Base-by-base conservation (phyloP, 768 basidiomycete species). In the Suillus plorans region DNA sequence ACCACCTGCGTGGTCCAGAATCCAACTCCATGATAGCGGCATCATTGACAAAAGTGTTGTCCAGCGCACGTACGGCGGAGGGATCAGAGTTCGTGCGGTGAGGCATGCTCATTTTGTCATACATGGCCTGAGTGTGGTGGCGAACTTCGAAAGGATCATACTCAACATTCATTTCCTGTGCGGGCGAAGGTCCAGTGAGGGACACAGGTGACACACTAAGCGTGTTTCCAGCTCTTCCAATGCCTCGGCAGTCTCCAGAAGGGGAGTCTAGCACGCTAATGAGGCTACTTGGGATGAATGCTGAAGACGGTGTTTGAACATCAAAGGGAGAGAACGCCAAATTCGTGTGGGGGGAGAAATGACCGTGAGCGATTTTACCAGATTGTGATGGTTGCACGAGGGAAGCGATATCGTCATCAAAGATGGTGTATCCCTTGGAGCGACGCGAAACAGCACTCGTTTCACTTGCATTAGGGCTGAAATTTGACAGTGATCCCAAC, bases 281-380 rank as follows among this genome's bases (percentile, higher is more conserved):
- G 36, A 88, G 77, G 70, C 82, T 81, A 56, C 82, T 81, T 41
- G 88, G 85, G 63, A 90, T 85, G 63, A 86, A 76, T 12, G 83
- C 81, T 58, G 83, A 76, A 31, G 84, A 82, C n/a, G 72, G 72
- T 2, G 73, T 68, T 34, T 67, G 72, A 28, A 66, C 67, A 64
- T 86, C 86, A 67, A 90, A 89, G 8, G 87, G 85, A 41, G 84
- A 82, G 72, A 89, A 88, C 3, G 76, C 77, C 31, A 71, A 72
- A 34, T 49, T 41, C 41, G 68, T 71, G 58, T 63, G 61, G 20
- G 69, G 45, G 61, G 68, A 71, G 49, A 67, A 67, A 39, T 68
- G 66, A 14, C 65, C 59, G 45, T 62, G 59, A 34, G 69, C 67
- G 7, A 42, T 47, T n/a, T 70, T 67, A 61, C 64, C 49, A 62